Conservation (phyloP, 208 protist species). For the Leishmania gerbilli region DNA sequence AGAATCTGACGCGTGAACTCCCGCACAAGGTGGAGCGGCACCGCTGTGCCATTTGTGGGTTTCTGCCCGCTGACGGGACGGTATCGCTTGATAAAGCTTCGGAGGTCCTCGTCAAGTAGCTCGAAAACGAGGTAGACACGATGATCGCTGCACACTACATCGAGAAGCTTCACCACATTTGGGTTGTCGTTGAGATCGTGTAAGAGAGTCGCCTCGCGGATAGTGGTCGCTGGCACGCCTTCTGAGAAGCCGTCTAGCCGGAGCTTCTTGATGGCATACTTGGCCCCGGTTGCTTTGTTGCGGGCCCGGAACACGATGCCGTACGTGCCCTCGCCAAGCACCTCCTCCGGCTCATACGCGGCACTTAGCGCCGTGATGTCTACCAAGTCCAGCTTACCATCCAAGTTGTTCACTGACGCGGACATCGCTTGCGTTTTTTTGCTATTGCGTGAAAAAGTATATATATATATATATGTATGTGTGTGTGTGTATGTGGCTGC, state of each 20-base stretch:
- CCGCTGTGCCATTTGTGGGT: slow-evolving; percentile 41
- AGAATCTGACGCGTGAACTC: slow-evolving; percentile 84
- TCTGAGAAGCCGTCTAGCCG: slow-evolving; percentile 75
- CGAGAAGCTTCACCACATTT: slow-evolving; percentile 92
- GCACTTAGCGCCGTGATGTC: slow-evolving; percentile 52
- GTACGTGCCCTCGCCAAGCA: slow-evolving; percentile 96
- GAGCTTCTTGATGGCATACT: slow-evolving; percentile 83
- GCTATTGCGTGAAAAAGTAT: no score
- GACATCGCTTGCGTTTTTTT: not conserved
- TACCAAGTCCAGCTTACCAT: slow-evolving; percentile 48
- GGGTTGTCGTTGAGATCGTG: slow-evolving; percentile 90
- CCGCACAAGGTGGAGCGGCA: slow-evolving; percentile 66
- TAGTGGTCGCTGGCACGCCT: slow-evolving; percentile 90
- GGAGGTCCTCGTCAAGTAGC: slow-evolving; percentile 95
- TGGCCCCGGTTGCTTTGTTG: slow-evolving; percentile 60
- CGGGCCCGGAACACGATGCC: slow-evolving; percentile 92
- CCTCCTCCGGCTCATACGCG: slow-evolving; percentile 59
- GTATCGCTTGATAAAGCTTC: slow-evolving; percentile 74
- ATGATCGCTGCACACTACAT: slow-evolving; percentile 95
- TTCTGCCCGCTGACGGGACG: slow-evolving; percentile 37
- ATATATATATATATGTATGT: not conserved
- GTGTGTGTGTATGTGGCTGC: not conserved
- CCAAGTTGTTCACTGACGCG: slow-evolving; percentile 28
- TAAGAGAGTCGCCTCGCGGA: slow-evolving; percentile 93
- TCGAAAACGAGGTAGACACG: slow-evolving; percentile 98